Base-by-base conservation (phyloP, 768 basidiomycete genomes). In the Tylopilus felleus region DNA sequence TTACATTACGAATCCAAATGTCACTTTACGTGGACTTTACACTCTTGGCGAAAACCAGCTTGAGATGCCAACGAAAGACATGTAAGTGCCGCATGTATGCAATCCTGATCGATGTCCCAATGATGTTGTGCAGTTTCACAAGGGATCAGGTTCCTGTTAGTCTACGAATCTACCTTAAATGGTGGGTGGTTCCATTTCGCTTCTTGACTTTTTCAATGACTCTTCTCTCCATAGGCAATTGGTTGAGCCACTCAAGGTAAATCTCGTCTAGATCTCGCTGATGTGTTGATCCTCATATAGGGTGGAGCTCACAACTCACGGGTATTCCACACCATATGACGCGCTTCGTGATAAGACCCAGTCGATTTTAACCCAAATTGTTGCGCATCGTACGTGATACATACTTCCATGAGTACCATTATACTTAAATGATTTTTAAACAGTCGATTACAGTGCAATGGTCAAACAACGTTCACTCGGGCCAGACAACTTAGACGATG, bases 51-150 rank as follows among this genome's bases (percentile, higher is more conserved):
- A 92, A 67, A 90, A 88, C 61, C 90, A 92, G 67, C 67, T 89
- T 27, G 90, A 91, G 66, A 87, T 91, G 85, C 89, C 90, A 4
- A 91, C 89, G 8, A 91, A 91, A 70, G 88, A 90, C 59, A 90
- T 90, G 87, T 86, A 60, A 60, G 85, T 72, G 13, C 36, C 47
- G 5, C 13, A 19, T 14, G 8, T 8, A 41, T 19, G 14, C 16
- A 42, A 10, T 38, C 23, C 2, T 8, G 22, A 41, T 19, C 3
- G 1, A 14, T 39, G 9, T 43, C 40, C 46, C 29, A 55, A 39
- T 40, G 8, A 45, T 47, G 41, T 16, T 13, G 17, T 31, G 12
- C 56, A 88, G 88, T 60, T 92, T 88, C 70, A 91, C 91, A 3
- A 83, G 88, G 38, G 90, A 91, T 60, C 90, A 93, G 73, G 90